Evolutionary conservation across 495 filamentous ascomycete species (phyloP).

Genomic region (Aspergillus kassunensis): DNA sequence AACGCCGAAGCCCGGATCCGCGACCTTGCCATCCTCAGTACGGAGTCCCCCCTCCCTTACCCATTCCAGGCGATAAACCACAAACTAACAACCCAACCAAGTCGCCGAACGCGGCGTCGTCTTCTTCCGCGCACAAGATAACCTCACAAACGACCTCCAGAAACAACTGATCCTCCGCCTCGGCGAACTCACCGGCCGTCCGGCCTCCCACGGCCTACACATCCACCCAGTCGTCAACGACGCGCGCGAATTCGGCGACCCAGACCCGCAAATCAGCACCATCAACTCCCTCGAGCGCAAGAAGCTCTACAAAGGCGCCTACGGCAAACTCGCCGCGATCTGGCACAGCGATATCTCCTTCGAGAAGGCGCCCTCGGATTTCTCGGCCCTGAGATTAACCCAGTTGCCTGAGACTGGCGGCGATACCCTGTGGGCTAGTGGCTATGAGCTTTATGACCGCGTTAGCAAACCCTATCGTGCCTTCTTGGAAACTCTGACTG

Average conservation of each 20-base stretch:
- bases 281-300: constrained; percentile 57
- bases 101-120: constrained; percentile 72
- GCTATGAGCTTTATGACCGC: constrained; percentile 71
- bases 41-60: not conserved
- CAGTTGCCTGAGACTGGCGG: constrained; percentile 62
- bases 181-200: constrained; percentile 58
- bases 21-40: constrained; percentile 53
- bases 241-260: constrained; percentile 39
- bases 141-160: constrained; percentile 55
- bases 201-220: constrained; percentile 54
- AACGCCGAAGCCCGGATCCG: constrained; percentile 55
- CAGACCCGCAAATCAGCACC: constrained; percentile 63
- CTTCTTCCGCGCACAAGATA: constrained; percentile 67
- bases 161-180: constrained; percentile 60
- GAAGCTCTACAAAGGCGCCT: constrained; percentile 34
- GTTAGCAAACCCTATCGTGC: constrained; percentile 54
- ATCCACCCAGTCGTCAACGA: constrained; percentile 65
- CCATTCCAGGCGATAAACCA: no score
- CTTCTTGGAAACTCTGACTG: constrained; percentile 64
- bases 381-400: constrained; percentile 50
- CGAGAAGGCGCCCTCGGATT: constrained; percentile 58
- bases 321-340: constrained; percentile 19
- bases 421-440: constrained; percentile 64
- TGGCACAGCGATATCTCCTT: constrained; percentile 67
- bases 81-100: not conserved